Percentiles rank a stretch among this genome's conserved stretches.
Conservation (phyloP, 2,329 filamentous ascomycete genomes). For the Fusarium anthophilum region DNA sequence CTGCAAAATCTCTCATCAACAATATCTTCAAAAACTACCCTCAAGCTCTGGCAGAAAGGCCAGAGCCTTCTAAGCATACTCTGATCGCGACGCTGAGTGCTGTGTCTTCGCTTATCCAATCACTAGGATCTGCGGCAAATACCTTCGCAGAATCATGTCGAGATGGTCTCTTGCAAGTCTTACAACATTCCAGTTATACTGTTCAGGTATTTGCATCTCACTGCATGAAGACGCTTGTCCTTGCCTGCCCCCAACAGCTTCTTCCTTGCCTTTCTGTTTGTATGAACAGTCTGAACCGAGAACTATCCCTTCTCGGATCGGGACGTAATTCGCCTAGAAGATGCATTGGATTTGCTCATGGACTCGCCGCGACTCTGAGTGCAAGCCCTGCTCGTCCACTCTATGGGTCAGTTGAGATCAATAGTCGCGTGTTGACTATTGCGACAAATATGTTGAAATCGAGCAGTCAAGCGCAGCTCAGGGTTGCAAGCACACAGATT, state of each 20-base stretch:
- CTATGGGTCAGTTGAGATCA: constrained; percentile 95
- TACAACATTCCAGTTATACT: constrained; percentile 95
- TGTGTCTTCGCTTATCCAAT: constrained; percentile 79
- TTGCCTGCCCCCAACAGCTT: constrained; percentile 92
- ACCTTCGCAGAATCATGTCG: constrained; percentile 83
- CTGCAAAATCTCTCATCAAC: constrained; percentile 84
- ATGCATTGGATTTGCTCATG: constrained; percentile 92
- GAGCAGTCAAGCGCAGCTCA: constrained; percentile 88
- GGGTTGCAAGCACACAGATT: constrained; percentile 92
- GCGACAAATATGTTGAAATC: constrained; percentile 93
- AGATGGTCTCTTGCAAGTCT: constrained; percentile 86
- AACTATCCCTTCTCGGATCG: constrained; percentile 79
- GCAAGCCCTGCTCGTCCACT: constrained; percentile 88
- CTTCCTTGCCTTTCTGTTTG: constrained; percentile 92
- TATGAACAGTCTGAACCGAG: constrained; percentile 92
- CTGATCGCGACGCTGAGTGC: constrained; percentile 83
- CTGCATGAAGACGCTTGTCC: constrained; percentile 85
- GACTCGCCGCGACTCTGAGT: constrained; percentile 88
- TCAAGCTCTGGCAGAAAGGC: constrained; percentile 84
- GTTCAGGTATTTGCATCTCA: constrained; percentile 91
- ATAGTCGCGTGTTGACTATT: constrained; percentile 89
- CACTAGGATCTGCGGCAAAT: constrained; percentile 83
- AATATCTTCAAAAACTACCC: constrained; percentile 94
- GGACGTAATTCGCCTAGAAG: constrained; percentile 81
- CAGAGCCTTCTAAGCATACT: constrained; percentile 88